Evolutionary conservation across 192 early-diverging fungal genomes (phyloP).

Genomic region (Paraglomus occultum): DNA sequence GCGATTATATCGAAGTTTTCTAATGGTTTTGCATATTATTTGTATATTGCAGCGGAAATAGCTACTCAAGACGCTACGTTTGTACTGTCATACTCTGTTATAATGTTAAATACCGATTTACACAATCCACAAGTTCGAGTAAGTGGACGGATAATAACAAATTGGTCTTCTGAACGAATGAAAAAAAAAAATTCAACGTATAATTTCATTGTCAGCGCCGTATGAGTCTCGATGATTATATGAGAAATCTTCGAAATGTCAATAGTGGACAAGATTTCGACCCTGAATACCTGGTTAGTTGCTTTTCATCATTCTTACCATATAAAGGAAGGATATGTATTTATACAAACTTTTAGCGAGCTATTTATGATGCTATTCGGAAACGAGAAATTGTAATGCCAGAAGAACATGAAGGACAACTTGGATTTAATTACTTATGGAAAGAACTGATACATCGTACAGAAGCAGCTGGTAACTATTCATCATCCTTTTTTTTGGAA

Average conservation of each 20-base stretch:
- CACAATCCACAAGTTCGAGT: slow-evolving; percentile 89
- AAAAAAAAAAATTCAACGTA: neutral
- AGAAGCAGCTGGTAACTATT: slow-evolving; percentile 34
- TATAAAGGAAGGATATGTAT: neutral
- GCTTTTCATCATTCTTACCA: neutral
- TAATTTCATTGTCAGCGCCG: slow-evolving; percentile 47
- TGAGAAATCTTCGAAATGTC: slow-evolving; percentile 82
- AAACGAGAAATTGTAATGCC: slow-evolving; percentile 93
- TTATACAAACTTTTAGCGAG: slow-evolving; percentile 30
- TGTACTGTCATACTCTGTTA: slow-evolving; percentile 88
- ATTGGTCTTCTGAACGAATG: neutral
- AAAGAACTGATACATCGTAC: slow-evolving; percentile 66
- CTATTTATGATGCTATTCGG: slow-evolving; percentile 86
- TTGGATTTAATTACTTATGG: slow-evolving; percentile 96
- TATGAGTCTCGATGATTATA: slow-evolving; percentile 91
- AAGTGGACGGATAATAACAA: slow-evolving; percentile 23
- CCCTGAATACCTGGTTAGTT: slow-evolving; percentile 68
- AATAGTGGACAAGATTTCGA: slow-evolving; percentile 86
- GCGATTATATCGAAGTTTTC: neutral
- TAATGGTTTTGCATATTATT: neutral
- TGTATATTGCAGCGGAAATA: slow-evolving; percentile 48
- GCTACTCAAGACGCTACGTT: slow-evolving; percentile 79
- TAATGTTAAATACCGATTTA: slow-evolving; percentile 99
- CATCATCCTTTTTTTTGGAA: neutral
- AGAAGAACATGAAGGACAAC: slow-evolving; percentile 93